Evolutionary conservation across 2,329 filamentous ascomycete species (phyloP), one percentile per base, ranked within the genome.

Genomic region (Furcasterigmium sp.): DNA sequence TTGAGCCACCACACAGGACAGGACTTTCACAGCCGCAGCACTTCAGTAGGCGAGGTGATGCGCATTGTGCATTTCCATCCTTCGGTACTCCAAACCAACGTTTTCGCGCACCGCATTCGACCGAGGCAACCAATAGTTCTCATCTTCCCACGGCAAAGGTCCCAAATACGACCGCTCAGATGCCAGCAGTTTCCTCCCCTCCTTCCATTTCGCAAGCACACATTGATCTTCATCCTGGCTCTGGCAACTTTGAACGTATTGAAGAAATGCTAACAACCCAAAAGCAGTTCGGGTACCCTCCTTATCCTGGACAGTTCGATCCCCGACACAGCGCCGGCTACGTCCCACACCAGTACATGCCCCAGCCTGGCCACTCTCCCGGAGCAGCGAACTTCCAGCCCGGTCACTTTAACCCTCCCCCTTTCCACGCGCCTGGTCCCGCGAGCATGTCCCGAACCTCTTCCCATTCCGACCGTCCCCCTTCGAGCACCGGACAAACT

Each of bases 381-480:
- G 61, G 68, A 46, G 62, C 65, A 51, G 71, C 72, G 51, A 70
- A 71, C 9, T 74, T 75, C 19, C 69, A 70, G 46, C 39, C 39
- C 26, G 71, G 73, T 41, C 64, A 64, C 17, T 76, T 69, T 45
- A 64, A 58, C 8, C 55, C 56, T 48, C 66, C 56, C 51, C 64
- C 56, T 39, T 65, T 55, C 56, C 68, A 56, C 62, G 62, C 39
- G 57, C 56, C 35, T 57, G 58, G 29, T 43, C 67, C 67, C 50
- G 83, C 49, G 68, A 78, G 45, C 70, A 91, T 95, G 85, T 93
- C 91, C 3, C 84, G 91, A 54, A 90, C 81, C 47, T 80, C 85
- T 3, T 94, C 89, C 3, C 87, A 93, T 63, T 76, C 87, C n/a
- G 77, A 82, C 56, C 69, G 79, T 38, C 73, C 65, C 55, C 76